phyloP scores from a whole-genome alignment of 495 filamentous ascomycete genomes.

The Penicillium pancosmium region DNA sequence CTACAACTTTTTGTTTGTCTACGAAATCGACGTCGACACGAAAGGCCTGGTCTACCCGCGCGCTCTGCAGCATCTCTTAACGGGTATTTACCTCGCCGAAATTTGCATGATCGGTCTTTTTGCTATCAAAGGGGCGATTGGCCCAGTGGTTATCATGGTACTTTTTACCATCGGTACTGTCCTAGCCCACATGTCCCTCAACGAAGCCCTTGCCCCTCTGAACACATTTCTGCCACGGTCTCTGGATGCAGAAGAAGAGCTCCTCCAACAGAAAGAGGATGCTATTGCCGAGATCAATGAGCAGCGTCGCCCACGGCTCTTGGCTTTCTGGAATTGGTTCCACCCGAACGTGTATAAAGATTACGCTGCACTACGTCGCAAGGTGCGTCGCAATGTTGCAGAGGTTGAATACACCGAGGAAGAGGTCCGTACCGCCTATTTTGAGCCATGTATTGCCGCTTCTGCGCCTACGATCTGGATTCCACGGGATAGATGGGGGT shows the following conservation, averaged over 20 bases:
- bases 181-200: slow-evolving; percentile 77
- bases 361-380: slow-evolving; percentile 66
- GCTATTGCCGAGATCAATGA: slow-evolving; percentile 29
- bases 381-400: slow-evolving; percentile 64
- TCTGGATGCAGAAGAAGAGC: slow-evolving; percentile 51
- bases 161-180: slow-evolving; percentile 75
- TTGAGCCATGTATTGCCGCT: slow-evolving; percentile 66
- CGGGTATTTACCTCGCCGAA: slow-evolving; percentile 81
- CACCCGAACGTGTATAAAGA: slow-evolving; percentile 75
- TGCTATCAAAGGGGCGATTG: slow-evolving; percentile 66
- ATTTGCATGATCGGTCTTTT: slow-evolving; percentile 87
- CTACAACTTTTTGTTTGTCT: slow-evolving; percentile 91
- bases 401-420: slow-evolving; percentile 56
- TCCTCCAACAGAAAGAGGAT: slow-evolving; percentile 40
- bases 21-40: slow-evolving; percentile 79
- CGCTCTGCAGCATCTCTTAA: slow-evolving; percentile 82
- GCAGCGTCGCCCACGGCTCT: slow-evolving; percentile 24
- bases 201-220: slow-evolving; percentile 71
- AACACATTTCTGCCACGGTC: slow-evolving; percentile 72
- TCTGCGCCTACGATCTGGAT: slow-evolving; percentile 69
- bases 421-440: slow-evolving; percentile 61
- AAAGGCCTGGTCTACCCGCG: slow-evolving; percentile 85
- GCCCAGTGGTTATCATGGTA: slow-evolving; percentile 77
- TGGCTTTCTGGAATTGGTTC: slow-evolving; percentile 66
- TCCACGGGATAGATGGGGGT: slow-evolving; percentile 65